These are phyloP conservation scores for Tephrocybe sp. DNA, from an alignment of 768 basidiomycete species.

Conservation along the genomic window DNA sequence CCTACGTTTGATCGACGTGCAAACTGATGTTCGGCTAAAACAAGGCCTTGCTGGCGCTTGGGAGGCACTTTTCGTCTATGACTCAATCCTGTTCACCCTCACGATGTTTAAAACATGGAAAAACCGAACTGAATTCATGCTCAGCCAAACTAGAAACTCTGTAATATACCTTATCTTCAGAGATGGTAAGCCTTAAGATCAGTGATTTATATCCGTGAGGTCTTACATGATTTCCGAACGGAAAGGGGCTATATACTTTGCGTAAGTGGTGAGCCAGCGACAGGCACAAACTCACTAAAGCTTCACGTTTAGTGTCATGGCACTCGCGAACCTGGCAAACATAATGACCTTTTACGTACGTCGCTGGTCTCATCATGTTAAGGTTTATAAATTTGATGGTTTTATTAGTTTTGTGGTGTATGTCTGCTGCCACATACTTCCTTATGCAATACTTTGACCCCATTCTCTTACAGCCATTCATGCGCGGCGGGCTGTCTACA, in stretches of 20 bases:
- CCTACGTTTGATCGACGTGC: too few species aligned
- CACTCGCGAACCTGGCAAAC: conserved; percentile 48
- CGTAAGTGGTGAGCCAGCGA: too few species aligned
- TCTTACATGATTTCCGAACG: neutral
- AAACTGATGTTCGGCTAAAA: neutral
- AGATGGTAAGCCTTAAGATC: conserved; percentile 41
- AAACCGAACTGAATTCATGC: conserved; percentile 25
- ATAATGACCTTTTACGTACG: conserved; percentile 36
- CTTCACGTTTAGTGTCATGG: conserved; percentile 45
- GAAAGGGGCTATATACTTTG: conserved; percentile 57
- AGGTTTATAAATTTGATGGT: neutral
- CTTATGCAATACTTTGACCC: too few species aligned
- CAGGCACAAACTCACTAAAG: too few species aligned
- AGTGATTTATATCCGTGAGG: too few species aligned
- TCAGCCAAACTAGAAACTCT: conserved; percentile 24
- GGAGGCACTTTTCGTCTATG: conserved; percentile 52
- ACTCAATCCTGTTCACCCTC: conserved; percentile 44
- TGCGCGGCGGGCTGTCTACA: conserved; percentile 47
- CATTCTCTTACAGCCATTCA: conserved; percentile 33
- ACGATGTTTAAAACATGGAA: conserved; percentile 48
- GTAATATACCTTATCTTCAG: conserved; percentile 43
- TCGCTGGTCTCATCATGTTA: neutral
- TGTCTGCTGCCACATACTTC: too few species aligned
- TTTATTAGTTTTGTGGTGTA: conserved; percentile 27
- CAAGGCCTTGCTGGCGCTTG: conserved; percentile 40